Percentiles rank a stretch among this genome's conserved stretches.
Conservation (phyloP, 257 asterid species). For the Voacanga thouarsii region DNA sequence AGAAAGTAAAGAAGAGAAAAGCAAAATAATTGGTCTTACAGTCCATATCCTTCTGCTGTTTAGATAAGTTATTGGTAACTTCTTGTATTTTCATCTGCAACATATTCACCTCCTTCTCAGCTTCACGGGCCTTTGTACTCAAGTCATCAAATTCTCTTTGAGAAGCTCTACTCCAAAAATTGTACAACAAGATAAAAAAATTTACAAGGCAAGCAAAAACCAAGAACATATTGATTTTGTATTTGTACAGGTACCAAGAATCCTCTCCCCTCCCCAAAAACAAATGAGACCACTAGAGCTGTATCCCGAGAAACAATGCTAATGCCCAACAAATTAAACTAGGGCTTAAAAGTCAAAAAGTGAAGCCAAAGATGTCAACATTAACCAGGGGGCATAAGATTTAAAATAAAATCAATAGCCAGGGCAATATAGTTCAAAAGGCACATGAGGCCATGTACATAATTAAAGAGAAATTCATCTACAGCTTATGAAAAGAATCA, state of each 20-base stretch:
- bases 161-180: conserved; percentile 54
- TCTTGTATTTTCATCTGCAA: conserved; percentile 72
- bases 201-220: not conserved
- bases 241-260: not conserved
- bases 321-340: not conserved
- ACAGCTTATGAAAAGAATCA: not conserved
- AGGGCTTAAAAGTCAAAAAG: not conserved
- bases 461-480: too few species aligned
- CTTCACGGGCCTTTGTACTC: conserved; percentile 68
- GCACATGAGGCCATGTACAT: not conserved
- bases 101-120: conserved; percentile 77
- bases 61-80: conserved; percentile 65
- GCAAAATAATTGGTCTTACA: conserved; percentile 45
- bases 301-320: not conserved
- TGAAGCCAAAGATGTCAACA: not conserved
- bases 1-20: conserved; percentile 1
- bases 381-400: not conserved
- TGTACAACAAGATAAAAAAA: conserved; percentile 13
- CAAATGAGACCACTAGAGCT: not conserved
- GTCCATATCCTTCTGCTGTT: conserved; percentile 68
- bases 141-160: conserved; percentile 71
- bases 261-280: not conserved
- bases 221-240: not conserved
- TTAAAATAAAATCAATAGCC: not conserved
- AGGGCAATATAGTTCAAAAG: not conserved